A percentile compares a stretch with the other conserved stretches of the same genome.
Conservation (phyloP, 2,329 filamentous ascomycete species). For the Aspergillus spinulosporus region DNA sequence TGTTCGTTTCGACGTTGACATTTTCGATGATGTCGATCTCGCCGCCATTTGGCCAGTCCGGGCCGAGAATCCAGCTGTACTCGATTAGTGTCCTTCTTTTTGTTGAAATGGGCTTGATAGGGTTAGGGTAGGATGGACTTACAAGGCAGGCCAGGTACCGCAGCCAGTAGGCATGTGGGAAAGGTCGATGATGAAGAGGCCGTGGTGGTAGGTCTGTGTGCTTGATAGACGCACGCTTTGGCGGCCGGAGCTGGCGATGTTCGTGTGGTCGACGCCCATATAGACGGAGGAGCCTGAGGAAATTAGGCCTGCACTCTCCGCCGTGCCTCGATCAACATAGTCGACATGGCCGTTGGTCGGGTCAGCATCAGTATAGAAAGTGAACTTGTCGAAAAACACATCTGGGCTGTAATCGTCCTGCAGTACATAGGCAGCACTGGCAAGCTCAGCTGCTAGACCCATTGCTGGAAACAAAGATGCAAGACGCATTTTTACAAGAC, state of each 20-base stretch:
- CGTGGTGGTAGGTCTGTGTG: slow-evolving; percentile 63
- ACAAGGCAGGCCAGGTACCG: slow-evolving; percentile 72
- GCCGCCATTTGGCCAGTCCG: slow-evolving; percentile 67
- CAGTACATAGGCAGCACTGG: slow-evolving; percentile 43
- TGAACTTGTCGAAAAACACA: slow-evolving; percentile 55
- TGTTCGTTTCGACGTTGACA: slow-evolving; percentile 62
- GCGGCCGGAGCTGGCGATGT: slow-evolving; percentile 61
- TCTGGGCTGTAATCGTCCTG: slow-evolving; percentile 50
- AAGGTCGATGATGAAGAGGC: slow-evolving; percentile 71
- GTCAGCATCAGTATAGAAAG: slow-evolving; percentile 57
- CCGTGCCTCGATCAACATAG: slow-evolving; percentile 63
- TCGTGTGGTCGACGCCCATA: slow-evolving; percentile 68
- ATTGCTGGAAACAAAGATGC: slow-evolving; percentile 29
- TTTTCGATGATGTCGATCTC: slow-evolving; percentile 83
- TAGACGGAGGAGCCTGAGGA: slow-evolving; percentile 61
- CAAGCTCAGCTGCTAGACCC: slow-evolving; percentile 33
- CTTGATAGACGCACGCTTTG: slow-evolving; percentile 70
- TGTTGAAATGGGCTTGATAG: not conserved
- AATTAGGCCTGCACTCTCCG: slow-evolving; percentile 60
- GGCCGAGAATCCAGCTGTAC: slow-evolving; percentile 58
- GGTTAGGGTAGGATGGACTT: slow-evolving; percentile 23
- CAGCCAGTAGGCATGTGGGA: slow-evolving; percentile 73
- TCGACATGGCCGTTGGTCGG: slow-evolving; percentile 74
- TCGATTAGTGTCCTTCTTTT: not conserved
- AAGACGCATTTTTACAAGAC: slow-evolving; percentile 29